phyloP scores from a whole-genome alignment of 768 basidiomycete species.

The Tulasnella sp. region DNA sequence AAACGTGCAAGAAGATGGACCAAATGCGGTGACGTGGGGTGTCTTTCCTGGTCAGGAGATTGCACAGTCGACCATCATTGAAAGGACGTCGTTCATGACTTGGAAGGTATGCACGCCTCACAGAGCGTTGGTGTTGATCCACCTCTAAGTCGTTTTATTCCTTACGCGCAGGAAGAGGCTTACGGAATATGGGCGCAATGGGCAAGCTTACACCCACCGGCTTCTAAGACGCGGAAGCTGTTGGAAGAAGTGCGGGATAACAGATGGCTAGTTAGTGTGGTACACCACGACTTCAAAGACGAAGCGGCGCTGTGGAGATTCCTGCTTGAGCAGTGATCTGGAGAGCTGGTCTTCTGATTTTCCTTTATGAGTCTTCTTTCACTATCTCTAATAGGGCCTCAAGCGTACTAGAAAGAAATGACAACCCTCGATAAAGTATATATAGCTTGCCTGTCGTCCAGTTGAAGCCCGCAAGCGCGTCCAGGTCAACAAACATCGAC shows the following conservation, averaged over 20 bases:
- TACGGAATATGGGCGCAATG: constrained; percentile 95
- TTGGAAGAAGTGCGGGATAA: constrained; percentile 58
- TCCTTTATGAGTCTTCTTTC: too few relatives aligned
- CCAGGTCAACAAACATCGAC: constrained; percentile 4
- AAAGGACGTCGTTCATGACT: constrained; percentile 82
- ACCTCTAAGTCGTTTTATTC: neutral
- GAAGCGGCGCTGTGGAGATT: constrained; percentile 74
- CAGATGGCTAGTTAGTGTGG: constrained; percentile 83
- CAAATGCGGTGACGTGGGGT: constrained; percentile 98
- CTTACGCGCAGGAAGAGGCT: constrained; percentile 66
- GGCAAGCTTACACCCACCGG: constrained; percentile 75
- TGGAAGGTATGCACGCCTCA: constrained; percentile 67
- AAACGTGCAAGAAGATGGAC: constrained; percentile 65
- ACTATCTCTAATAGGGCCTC: too few relatives aligned
- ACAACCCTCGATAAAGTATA: too few relatives aligned
- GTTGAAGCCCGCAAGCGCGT: too few relatives aligned
- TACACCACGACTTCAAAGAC: constrained; percentile 88
- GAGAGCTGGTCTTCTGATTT: too few relatives aligned
- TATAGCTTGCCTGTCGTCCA: too few relatives aligned
- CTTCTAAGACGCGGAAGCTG: constrained; percentile 57
- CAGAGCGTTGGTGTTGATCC: too few relatives aligned
- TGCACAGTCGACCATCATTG: constrained; percentile 92
- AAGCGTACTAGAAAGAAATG: too few relatives aligned
- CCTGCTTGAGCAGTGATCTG: constrained; percentile 36
- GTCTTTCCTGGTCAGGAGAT: constrained; percentile 96